phyloP scores from a whole-genome alignment of 176 grass and related monocot species.

The Cenchrus americanus region DNA sequence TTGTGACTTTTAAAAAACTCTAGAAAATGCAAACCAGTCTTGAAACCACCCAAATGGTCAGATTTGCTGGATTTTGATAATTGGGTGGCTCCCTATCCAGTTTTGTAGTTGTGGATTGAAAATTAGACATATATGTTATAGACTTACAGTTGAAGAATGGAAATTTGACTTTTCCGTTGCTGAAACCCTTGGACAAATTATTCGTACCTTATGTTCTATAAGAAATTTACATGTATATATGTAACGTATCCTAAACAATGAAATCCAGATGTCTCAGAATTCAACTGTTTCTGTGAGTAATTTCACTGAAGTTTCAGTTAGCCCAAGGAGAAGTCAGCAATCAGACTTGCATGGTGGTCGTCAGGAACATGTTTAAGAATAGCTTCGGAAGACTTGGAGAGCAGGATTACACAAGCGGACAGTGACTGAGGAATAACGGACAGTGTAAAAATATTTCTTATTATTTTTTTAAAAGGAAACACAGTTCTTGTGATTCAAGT shows the following conservation, averaged over 20 bases:
- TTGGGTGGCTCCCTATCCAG: too few relatives aligned
- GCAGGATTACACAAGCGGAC: neutral
- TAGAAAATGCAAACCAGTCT: too few relatives aligned
- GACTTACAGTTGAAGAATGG: too few relatives aligned
- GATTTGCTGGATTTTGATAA: too few relatives aligned
- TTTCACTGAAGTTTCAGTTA: constrained; percentile 6
- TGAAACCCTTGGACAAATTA: too few relatives aligned
- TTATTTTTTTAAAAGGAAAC: neutral
- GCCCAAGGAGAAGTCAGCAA: neutral
- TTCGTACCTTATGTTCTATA: neutral
- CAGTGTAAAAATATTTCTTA: neutral
- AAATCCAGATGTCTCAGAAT: neutral
- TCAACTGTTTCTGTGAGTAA: neutral
- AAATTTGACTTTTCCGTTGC: too few relatives aligned
- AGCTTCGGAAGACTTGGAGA: neutral
- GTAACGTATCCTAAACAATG: neutral
- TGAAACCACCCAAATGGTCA: too few relatives aligned
- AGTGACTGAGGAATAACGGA: neutral
- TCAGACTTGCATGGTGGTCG: neutral
- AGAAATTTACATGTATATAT: neutral
- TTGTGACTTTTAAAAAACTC: too few relatives aligned
- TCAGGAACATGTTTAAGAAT: neutral
- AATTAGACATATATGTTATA: too few relatives aligned
- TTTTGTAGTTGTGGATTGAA: too few relatives aligned
- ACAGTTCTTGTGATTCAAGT: neutral